Conservation (phyloP, 768 basidiomycete genomes). For the Bullera alba region DNA sequence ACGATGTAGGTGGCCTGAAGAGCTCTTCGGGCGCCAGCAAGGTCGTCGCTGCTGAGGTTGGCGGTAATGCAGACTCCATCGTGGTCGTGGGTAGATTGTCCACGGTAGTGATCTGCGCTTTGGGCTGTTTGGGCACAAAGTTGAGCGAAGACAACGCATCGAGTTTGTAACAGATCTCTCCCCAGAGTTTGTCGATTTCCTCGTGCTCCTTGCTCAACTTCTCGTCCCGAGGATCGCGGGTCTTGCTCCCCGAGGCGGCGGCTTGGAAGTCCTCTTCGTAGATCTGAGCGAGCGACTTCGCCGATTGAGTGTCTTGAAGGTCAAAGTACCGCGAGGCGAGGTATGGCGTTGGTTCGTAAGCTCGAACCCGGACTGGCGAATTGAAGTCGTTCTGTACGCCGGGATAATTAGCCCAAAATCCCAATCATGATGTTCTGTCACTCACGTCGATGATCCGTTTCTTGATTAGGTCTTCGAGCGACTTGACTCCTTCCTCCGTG, state of each 20-base stretch:
- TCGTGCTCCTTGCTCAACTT: slow-evolving; percentile 82
- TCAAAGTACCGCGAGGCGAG: slow-evolving; percentile 84
- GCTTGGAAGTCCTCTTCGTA: slow-evolving; percentile 88
- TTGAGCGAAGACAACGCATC: slow-evolving; percentile 93
- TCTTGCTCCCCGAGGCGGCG: slow-evolving; percentile 54
- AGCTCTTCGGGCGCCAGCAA: slow-evolving; percentile 94
- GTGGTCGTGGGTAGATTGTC: slow-evolving; percentile 72
- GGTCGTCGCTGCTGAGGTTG: slow-evolving; percentile 62
- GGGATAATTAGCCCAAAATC: not conserved
- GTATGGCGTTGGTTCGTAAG: slow-evolving; percentile 76
- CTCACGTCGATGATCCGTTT: slow-evolving; percentile 68
- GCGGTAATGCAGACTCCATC: slow-evolving; percentile 85
- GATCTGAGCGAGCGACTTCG: slow-evolving; percentile 85
- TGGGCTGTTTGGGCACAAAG: slow-evolving; percentile 93
- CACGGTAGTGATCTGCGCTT: slow-evolving; percentile 74
- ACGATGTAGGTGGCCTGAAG: slow-evolving; percentile 53
- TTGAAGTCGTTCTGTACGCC: slow-evolving; percentile 61
- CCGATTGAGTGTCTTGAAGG: slow-evolving; percentile 77
- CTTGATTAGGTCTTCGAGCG: slow-evolving; percentile 85
- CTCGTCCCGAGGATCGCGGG: slow-evolving; percentile 72
- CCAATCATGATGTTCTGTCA: not conserved
- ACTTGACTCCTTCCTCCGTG: slow-evolving; percentile 76
- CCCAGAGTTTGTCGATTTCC: slow-evolving; percentile 77
- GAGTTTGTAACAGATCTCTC: slow-evolving; percentile 73
- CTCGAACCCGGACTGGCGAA: slow-evolving; percentile 78